Conservation (phyloP, 2,329 filamentous ascomycete genomes). For the Phoma sp. region DNA sequence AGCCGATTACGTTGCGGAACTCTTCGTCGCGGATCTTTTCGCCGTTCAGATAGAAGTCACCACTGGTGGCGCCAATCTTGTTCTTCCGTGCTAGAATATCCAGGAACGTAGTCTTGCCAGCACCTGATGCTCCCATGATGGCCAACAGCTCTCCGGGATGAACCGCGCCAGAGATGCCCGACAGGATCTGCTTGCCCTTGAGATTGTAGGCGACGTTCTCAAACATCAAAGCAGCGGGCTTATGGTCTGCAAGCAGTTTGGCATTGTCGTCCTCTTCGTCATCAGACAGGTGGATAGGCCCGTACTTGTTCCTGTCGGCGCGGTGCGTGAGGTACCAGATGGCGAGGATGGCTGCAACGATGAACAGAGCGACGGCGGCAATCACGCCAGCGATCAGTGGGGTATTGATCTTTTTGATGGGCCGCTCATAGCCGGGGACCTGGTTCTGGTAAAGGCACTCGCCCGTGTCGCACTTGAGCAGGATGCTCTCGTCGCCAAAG, state of each 20-base stretch:
- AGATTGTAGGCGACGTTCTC: conserved; percentile 85
- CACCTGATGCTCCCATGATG: conserved; percentile 97
- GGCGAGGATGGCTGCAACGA: conserved; percentile 82
- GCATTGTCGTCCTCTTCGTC: conserved; percentile 84
- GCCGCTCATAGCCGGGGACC: conserved; percentile 86
- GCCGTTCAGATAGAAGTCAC: conserved; percentile 91
- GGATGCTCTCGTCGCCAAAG: conserved; percentile 91
- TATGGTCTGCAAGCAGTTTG: conserved; percentile 90
- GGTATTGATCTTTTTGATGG: conserved; percentile 94
- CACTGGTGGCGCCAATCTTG: conserved; percentile 79
- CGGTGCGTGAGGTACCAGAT: conserved; percentile 90
- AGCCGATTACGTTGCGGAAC: conserved; percentile 91
- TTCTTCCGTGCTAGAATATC: conserved; percentile 97
- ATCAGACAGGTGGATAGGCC: conserved; percentile 77
- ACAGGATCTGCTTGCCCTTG: conserved; percentile 86
- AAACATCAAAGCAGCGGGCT: conserved; percentile 86
- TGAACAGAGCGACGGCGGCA: conserved; percentile 80
- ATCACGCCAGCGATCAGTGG: conserved; percentile 95
- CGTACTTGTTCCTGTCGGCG: conserved; percentile 65
- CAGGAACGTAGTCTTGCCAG: conserved; percentile 95
- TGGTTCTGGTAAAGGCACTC: conserved; percentile 95
- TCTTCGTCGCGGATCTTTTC: conserved; percentile 84
- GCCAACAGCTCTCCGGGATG: conserved; percentile 94
- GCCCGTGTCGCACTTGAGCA: conserved; percentile 79
- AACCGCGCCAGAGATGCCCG: conserved; percentile 81